A percentile compares a stretch with the other conserved stretches of the same genome.
These are phyloP conservation scores for Flaveria linearis DNA, from an alignment of 129 eudicot species.

Conservation along the genomic window DNA sequence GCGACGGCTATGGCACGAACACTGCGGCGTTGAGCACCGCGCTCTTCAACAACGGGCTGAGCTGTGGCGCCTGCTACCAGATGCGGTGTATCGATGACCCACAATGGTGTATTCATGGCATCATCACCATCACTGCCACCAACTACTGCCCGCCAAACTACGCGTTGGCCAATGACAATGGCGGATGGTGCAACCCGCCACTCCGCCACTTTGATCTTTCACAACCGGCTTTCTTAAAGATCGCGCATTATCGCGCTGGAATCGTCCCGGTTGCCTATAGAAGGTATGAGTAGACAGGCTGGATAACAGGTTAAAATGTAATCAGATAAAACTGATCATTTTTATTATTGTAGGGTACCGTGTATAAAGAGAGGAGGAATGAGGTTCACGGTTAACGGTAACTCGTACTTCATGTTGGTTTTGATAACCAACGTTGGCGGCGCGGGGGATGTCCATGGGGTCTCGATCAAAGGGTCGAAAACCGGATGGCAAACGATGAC, in stretches of 20 bases:
- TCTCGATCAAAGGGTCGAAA: slow-evolving; percentile 62
- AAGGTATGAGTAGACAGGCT: slow-evolving; percentile 29
- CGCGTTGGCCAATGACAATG: slow-evolving; percentile 61
- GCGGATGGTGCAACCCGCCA: slow-evolving; percentile 85
- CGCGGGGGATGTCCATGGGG: slow-evolving; percentile 60
- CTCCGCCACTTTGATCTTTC: slow-evolving; percentile 66
- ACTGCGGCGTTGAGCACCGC: slow-evolving; percentile 69
- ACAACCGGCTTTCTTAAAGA: slow-evolving; percentile 62
- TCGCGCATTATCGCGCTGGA: slow-evolving; percentile 66
- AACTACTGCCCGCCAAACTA: slow-evolving; percentile 78
- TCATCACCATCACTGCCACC: slow-evolving; percentile 68
- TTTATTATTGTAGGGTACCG: slow-evolving; percentile 47
- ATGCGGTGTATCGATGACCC: slow-evolving; percentile 55
- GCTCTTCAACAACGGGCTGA: slow-evolving; percentile 57
- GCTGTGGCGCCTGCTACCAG: slow-evolving; percentile 64
- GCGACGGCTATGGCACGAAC: slow-evolving; percentile 69
- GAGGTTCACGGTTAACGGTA: slow-evolving; percentile 74
- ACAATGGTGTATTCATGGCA: slow-evolving; percentile 53
- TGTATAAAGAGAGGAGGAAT: slow-evolving; percentile 73
- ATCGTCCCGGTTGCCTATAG: slow-evolving; percentile 61
- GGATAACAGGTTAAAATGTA: too few species aligned
- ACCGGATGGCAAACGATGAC: slow-evolving; percentile 69
- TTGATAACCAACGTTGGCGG: slow-evolving; percentile 74
- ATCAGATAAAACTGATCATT: too few species aligned
- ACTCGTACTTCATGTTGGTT: slow-evolving; percentile 73